Evolutionary conservation across 768 basidiomycete genomes (phyloP).

Genomic region (Trichaptum fuscoviolaceum): DNA sequence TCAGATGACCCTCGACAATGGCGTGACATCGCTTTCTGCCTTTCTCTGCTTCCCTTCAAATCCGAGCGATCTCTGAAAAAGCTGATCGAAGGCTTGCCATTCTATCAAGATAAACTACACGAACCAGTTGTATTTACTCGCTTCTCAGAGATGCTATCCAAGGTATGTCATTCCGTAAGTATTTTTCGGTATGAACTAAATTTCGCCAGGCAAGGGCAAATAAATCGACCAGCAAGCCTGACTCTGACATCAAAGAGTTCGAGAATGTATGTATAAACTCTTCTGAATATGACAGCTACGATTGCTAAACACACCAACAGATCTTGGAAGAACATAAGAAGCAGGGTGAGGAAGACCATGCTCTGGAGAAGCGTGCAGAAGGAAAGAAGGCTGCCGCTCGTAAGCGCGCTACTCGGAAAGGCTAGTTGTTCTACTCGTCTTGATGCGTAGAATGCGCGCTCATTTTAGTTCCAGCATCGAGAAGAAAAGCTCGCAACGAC

Average conservation of each 20-base stretch:
- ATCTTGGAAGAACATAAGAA: conserved; percentile 77
- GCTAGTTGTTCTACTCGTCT: conserved; percentile 24
- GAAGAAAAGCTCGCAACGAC: neutral
- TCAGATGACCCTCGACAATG: conserved; percentile 90
- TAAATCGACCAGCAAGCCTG: conserved; percentile 89
- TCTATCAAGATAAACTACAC: conserved; percentile 95
- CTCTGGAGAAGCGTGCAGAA: conserved; percentile 79
- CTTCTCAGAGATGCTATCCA: conserved; percentile 88
- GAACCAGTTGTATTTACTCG: conserved; percentile 74
- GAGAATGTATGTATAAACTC: conserved; percentile 52
- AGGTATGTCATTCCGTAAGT: conserved; percentile 41
- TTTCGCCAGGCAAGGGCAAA: conserved; percentile 67
- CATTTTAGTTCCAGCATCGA: neutral
- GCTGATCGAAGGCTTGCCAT: conserved; percentile 85
- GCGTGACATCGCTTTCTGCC: conserved; percentile 95
- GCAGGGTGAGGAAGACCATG: conserved; percentile 91
- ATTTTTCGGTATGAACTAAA: conserved; percentile 3
- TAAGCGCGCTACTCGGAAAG: conserved; percentile 53
- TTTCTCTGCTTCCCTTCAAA: conserved; percentile 94
- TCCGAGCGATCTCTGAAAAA: conserved; percentile 96
- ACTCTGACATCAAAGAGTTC: conserved; percentile 92
- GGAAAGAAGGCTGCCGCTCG: conserved; percentile 79
- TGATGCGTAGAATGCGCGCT: neutral
- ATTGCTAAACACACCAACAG: conserved; percentile 30
- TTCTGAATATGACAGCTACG: conserved; percentile 4